Percentiles rank a stretch among this genome's conserved stretches.
These are phyloP conservation scores for Melastoma candidum DNA, from an alignment of 441 rosid species.

Conservation along the genomic window DNA sequence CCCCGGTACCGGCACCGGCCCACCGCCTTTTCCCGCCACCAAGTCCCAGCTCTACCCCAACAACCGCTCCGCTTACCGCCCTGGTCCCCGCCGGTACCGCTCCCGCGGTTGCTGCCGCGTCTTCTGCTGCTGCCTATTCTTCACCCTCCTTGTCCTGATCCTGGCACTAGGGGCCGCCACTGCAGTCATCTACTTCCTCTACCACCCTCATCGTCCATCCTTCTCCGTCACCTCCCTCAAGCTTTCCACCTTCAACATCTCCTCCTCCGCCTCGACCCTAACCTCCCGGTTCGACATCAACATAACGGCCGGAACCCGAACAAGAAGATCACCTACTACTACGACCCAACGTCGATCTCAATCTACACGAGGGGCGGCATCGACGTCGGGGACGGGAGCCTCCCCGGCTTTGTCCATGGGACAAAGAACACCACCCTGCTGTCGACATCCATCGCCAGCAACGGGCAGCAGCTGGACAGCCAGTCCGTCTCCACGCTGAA, in stretches of 20 bases:
- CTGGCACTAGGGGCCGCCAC: constrained; percentile 41
- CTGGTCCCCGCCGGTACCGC: constrained; percentile 42
- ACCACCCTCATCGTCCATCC: constrained; percentile 77
- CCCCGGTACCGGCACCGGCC: background rate
- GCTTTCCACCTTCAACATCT: constrained; percentile 48
- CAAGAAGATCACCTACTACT: constrained; percentile 52
- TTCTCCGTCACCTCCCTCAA: constrained; percentile 58
- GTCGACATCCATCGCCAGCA: constrained; percentile 29
- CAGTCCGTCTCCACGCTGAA: constrained; percentile 29
- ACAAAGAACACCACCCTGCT: constrained; percentile 62
- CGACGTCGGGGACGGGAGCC: constrained; percentile 36
- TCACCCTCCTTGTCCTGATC: constrained; percentile 38
- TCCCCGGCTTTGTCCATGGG: constrained; percentile 48
- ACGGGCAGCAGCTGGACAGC: constrained; percentile 34
- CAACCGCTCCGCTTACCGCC: constrained; percentile 65
- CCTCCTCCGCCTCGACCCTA: constrained; percentile 35
- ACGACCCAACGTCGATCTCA: constrained; percentile 34
- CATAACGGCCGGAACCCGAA: constrained; percentile 73
- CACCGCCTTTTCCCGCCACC: constrained; percentile 38
- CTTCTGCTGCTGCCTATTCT: constrained; percentile 50
- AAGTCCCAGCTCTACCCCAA: constrained; percentile 74
- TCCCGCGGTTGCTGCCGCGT: constrained; percentile 39
- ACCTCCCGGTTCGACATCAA: constrained; percentile 47
- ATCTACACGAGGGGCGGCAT: constrained; percentile 25
- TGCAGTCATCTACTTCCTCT: constrained; percentile 45